A percentile compares a stretch with the other conserved stretches of the same genome.
phyloP scores from a whole-genome alignment of 2,329 filamentous ascomycete genomes.

The Hypoxylon sp. region DNA sequence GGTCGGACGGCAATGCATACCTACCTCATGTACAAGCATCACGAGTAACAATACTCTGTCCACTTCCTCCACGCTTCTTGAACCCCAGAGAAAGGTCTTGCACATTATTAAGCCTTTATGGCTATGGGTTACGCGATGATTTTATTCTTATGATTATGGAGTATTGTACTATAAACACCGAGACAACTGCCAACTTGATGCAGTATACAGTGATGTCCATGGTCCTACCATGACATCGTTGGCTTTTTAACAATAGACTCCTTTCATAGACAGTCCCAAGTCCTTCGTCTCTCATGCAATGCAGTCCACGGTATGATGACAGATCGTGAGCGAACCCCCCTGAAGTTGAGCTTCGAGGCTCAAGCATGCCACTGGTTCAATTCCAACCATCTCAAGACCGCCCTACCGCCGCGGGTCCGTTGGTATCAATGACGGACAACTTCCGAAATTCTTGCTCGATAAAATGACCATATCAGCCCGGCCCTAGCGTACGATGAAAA shows the following conservation, averaged over 20 bases:
- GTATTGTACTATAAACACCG: background rate
- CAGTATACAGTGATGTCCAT: conserved; percentile 1
- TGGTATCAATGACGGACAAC: background rate
- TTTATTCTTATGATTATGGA: background rate
- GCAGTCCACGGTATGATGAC: background rate
- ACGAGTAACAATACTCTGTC: background rate
- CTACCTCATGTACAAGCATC: background rate
- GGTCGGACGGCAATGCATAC: background rate
- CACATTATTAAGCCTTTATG: background rate
- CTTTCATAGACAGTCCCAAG: background rate
- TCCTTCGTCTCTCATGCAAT: background rate
- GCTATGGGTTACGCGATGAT: background rate
- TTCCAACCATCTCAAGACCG: background rate
- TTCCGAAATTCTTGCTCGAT: background rate
- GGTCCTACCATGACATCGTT: background rate
- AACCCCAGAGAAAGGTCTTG: background rate
- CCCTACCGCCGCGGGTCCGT: background rate
- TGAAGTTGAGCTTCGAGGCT: background rate
- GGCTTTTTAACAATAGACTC: background rate
- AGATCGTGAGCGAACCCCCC: background rate
- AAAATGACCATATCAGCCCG: background rate
- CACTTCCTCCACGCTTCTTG: background rate
- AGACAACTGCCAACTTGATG: background rate
- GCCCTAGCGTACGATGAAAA: too few relatives aligned
- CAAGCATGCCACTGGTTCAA: background rate